Evolutionary conservation across 495 filamentous ascomycete species (phyloP).

Genomic region (Zalerion maritima): DNA sequence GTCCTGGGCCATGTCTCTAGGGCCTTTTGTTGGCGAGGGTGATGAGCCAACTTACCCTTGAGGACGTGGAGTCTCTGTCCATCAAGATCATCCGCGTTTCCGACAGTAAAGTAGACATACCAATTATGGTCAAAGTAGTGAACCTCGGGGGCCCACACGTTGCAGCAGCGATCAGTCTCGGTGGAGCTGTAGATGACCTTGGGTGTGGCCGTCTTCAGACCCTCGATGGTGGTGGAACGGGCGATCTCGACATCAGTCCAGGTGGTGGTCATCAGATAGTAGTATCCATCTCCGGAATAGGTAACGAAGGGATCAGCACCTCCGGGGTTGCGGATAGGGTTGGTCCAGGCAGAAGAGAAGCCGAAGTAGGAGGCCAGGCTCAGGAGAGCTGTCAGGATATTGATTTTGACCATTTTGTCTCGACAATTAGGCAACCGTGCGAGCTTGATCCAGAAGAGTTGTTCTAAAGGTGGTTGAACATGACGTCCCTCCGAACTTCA

Average conservation of each 20-base stretch:
- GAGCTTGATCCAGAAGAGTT: no score
- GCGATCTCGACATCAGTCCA: slow-evolving; percentile 37
- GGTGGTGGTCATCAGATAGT: slow-evolving; percentile 36
- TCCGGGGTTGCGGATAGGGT: slow-evolving; percentile 20
- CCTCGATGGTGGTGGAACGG: slow-evolving; percentile 31
- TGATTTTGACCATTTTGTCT: no score
- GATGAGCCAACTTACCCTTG: slow-evolving; percentile 11
- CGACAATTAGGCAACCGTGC: no score
- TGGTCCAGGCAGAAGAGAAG: slow-evolving; percentile 18
- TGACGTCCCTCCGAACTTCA: no score
- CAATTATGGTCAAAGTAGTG: slow-evolving; percentile 32
- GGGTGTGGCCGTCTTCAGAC: slow-evolving; percentile 29
- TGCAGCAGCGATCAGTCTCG: slow-evolving; percentile 25
- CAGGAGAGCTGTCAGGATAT: no score
- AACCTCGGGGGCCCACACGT: slow-evolving; percentile 43
- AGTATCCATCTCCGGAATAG: slow-evolving; percentile 32
- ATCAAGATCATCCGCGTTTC: slow-evolving; percentile 13
- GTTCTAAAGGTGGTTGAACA: no score
- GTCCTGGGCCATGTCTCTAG: slow-evolving; percentile 8
- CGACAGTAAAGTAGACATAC: slow-evolving; percentile 30
- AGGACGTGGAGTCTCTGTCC: slow-evolving; percentile 27
- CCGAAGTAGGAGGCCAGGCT: no score
- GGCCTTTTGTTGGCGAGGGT: no score
- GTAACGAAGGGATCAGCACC: slow-evolving; percentile 35
- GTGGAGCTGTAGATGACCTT: slow-evolving; percentile 31